Evolutionary conservation across 768 basidiomycete genomes (phyloP).

Genomic region (Boletus pseudopeckii): DNA sequence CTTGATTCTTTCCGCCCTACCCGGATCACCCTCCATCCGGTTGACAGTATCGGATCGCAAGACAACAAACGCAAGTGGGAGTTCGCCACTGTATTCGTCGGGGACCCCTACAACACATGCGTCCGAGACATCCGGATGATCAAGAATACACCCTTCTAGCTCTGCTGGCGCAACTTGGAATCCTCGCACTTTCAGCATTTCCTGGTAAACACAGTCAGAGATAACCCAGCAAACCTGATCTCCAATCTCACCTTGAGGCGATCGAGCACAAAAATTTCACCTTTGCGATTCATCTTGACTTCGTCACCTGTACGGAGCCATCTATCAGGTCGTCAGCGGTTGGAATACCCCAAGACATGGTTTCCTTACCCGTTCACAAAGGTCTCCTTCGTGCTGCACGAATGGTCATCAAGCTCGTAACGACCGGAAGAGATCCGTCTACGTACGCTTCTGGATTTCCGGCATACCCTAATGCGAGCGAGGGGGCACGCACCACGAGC

Average conservation of each 20-base stretch:
- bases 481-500: constrained; percentile 56
- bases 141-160: constrained; percentile 60
- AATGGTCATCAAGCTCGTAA: constrained; percentile 6
- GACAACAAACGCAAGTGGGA: constrained; percentile 70
- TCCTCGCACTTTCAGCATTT: constrained; percentile 66
- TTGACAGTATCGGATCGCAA: constrained; percentile 39
- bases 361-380: constrained; percentile 46
- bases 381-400: constrained; percentile 55
- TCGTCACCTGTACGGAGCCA: constrained; percentile 75
- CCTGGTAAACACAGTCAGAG: constrained; percentile 36
- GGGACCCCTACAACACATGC: constrained; percentile 62
- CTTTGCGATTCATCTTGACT: constrained; percentile 57
- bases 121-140: constrained; percentile 59
- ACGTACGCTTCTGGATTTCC: constrained; percentile 61
- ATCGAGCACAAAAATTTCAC: constrained; percentile 68
- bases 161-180: constrained; percentile 64
- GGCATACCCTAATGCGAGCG: constrained; percentile 56
- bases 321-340: constrained; percentile 26
- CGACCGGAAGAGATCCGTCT: background rate
- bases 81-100: constrained; percentile 74
- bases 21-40: constrained; percentile 31
- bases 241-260: constrained; percentile 56
- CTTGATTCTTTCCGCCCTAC: constrained; percentile 35
- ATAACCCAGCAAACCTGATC: background rate
- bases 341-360: background rate